A percentile compares a stretch with the other conserved stretches of the same genome.
phyloP scores from a whole-genome alignment of 768 basidiomycete species.

The Suillus brevipes region DNA sequence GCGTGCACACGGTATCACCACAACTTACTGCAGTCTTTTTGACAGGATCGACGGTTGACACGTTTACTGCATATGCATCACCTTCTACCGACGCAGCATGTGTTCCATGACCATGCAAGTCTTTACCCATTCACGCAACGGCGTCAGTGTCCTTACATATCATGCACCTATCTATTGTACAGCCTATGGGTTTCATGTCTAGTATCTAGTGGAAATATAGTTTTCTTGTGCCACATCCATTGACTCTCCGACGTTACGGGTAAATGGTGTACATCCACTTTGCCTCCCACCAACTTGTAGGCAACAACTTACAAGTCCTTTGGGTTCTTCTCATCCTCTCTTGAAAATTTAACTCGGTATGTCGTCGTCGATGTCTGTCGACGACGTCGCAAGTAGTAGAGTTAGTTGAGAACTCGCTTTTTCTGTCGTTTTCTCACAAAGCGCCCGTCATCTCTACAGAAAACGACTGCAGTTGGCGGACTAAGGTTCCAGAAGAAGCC shows the following conservation, averaged over 20 bases:
- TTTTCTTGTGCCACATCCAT: slow-evolving; percentile 45
- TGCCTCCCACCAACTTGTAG: slow-evolving; percentile 21
- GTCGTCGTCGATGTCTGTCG: slow-evolving; percentile 46
- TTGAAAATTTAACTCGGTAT: not conserved
- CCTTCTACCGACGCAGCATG: not conserved
- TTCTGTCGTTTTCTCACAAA: slow-evolving; percentile 31
- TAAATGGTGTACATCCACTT: slow-evolving; percentile 26
- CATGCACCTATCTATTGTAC: slow-evolving; percentile 19
- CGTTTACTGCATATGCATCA: not conserved
- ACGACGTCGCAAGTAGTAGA: slow-evolving; percentile 48
- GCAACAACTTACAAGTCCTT: slow-evolving; percentile 13
- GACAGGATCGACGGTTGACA: not conserved
- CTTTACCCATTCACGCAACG: slow-evolving; percentile 2
- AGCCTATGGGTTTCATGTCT: slow-evolving; percentile 28
- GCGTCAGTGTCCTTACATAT: slow-evolving; percentile 4
- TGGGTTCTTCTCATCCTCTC: slow-evolving; percentile 1
- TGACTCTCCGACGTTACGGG: slow-evolving; percentile 56
- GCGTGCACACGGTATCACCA: not conserved
- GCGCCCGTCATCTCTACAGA: slow-evolving; percentile 37
- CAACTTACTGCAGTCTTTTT: not conserved
- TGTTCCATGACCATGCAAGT: not conserved
- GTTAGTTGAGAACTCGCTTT: slow-evolving; percentile 43
- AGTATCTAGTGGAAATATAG: slow-evolving; percentile 37
- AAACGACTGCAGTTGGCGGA: slow-evolving; percentile 40
- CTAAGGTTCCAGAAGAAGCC: slow-evolving; percentile 49